Evolutionary conservation across 2,329 filamentous ascomycete genomes (phyloP).

Genomic region (Cladophialophora yegresii): DNA sequence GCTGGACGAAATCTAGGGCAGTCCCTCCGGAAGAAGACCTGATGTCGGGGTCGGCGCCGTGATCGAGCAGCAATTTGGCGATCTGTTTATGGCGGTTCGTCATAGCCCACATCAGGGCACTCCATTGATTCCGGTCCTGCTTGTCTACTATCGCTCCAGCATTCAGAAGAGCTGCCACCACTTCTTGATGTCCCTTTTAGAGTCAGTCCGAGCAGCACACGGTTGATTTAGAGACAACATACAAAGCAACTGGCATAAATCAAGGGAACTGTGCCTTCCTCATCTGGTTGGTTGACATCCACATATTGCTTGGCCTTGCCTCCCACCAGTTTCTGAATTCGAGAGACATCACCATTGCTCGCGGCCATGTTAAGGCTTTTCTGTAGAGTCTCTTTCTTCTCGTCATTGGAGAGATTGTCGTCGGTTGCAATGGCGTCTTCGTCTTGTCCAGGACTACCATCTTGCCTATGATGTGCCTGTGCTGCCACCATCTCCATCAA

Average conservation of each 20-base stretch:
- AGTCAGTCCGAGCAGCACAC: constrained; percentile 3
- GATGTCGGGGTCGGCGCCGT: constrained; percentile 91
- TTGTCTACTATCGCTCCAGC: constrained; percentile 87
- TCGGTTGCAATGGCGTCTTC: constrained; percentile 78
- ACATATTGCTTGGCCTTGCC: constrained; percentile 75
- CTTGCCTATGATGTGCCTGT: constrained; percentile 75
- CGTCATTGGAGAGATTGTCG: constrained; percentile 69
- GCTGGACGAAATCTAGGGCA: constrained; percentile 91
- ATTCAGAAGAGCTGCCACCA: constrained; percentile 79
- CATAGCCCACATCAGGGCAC: constrained; percentile 99
- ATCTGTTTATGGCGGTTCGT: constrained; percentile 97
- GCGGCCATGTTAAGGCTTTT: constrained; percentile 91
- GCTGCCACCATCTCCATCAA: constrained; percentile 95
- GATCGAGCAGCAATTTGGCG: constrained; percentile 86
- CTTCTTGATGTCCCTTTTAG: constrained; percentile 73
- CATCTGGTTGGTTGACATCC: constrained; percentile 83
- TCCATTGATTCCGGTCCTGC: constrained; percentile 97
- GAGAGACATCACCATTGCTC: constrained; percentile 87
- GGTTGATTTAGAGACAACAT: not conserved
- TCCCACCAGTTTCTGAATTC: constrained; percentile 72
- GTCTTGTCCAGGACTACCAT: constrained; percentile 67
- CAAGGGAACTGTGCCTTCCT: constrained; percentile 92
- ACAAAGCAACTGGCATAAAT: constrained; percentile 96
- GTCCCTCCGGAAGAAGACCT: constrained; percentile 93
- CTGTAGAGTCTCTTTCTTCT: constrained; percentile 81